phyloP scores from a whole-genome alignment of 352 stramenopile genomes.

The Phytophthora foliorum region DNA sequence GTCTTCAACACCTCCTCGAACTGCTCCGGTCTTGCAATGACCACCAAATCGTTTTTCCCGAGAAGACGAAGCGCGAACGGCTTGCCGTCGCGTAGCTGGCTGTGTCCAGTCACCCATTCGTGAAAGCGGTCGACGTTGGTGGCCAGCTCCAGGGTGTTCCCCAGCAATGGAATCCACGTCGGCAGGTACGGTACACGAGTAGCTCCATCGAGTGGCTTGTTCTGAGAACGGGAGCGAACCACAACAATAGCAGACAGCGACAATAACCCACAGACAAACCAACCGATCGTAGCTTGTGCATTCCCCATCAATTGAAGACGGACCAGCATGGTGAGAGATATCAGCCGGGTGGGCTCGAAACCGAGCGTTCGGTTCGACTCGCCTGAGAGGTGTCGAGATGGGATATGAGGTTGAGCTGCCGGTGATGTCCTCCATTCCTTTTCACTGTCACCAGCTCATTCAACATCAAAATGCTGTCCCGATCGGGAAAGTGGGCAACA shows the following conservation, averaged over 20 bases:
- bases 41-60: constrained; percentile 30
- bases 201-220: neutral
- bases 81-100: constrained; percentile 6
- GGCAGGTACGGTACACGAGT: constrained; percentile 18
- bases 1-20: constrained; percentile 49
- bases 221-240: neutral
- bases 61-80: constrained; percentile 32
- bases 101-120: constrained; percentile 28
- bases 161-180: constrained; percentile 23
- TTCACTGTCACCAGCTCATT: too few relatives aligned
- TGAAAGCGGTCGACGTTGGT: constrained; percentile 13
- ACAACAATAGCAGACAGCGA: neutral
- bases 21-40: constrained; percentile 37
- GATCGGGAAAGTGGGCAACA: neutral
- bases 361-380: neutral
- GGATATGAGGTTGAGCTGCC: neutral
- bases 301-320: neutral
- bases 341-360: constrained; percentile 4
- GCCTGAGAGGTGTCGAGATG: neutral
- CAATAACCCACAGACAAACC: neutral
- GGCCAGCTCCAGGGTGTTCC: constrained; percentile 21
- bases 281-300: neutral
- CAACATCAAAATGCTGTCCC: too few relatives aligned
- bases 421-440: too few relatives aligned
- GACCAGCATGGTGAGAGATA: constrained; percentile 8